Base-by-base conservation (phyloP, 1,139 yeast genomes). In the Geotrichum phurueaensis region DNA sequence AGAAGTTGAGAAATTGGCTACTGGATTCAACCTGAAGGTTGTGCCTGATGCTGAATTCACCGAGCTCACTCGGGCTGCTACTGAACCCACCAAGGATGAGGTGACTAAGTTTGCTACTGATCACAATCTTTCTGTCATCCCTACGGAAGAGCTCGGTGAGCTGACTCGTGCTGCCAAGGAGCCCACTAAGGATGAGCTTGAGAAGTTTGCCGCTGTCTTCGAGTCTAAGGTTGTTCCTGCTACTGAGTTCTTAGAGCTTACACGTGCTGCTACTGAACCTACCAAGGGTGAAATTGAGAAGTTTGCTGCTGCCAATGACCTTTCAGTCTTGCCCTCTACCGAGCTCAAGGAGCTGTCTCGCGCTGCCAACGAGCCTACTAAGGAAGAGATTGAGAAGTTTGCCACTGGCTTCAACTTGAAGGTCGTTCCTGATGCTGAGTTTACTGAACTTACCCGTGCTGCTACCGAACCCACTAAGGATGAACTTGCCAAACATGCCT, bases 31-130 rank as follows among this genome's bases (percentile, higher is more conserved):
- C 55, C 70, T 84, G 63, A 79, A 79, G 4, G 61, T 82, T 20
- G 64, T 85, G 18, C 77, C 85, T 1, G 27, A 25, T 25, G 27
- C 27, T 6, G 27, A 3, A 3, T 25, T 25, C 5, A 6, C 27
- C 6, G 27, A 25, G 23, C 27, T 25, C 6, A 6, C 3, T 3
- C 27, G 27, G 3, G 27, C 6, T 25, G 3, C 27, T 25, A 25
- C 58, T 33, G 23, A 52, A 18, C 55, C 55, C 31, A 3, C 55
- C 2, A 39, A 33, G 29, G 65, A 71, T 2, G 79, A 79, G 45
- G 72, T 82, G 22, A 79, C 79, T 62, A 71, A 74, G 29, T 84
- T 80, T 66, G 85, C 85, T 0, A 71, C 76, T 29, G 77, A 76
- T n/a, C 78, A 82, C 62, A 78, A 80, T 51, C 69, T 84, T 63